Percentiles rank a stretch among this genome's conserved stretches.
phyloP scores from a whole-genome alignment of 192 early-diverging fungal species.

The Backusella sp. region DNA sequence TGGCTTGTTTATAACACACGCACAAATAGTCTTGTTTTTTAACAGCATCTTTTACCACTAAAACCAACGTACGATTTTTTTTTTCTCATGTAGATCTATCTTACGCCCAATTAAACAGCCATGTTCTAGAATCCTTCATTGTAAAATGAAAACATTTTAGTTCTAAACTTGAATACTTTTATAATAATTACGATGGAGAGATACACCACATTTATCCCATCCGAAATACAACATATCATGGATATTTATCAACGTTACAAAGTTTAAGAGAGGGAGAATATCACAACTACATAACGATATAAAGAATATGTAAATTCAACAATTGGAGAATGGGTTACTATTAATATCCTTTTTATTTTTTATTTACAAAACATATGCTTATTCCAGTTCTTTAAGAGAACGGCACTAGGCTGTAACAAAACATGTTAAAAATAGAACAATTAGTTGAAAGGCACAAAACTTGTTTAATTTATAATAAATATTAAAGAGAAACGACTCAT shows the following conservation, averaged over 20 bases:
- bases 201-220: too few relatives aligned
- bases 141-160: neutral
- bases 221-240: too few relatives aligned
- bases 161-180: neutral
- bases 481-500: neutral
- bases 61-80: neutral
- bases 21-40: neutral
- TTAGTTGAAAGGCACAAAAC: neutral
- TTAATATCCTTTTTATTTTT: neutral
- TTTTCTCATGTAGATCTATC: neutral
- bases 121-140: neutral
- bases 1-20: neutral
- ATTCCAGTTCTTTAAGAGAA: too few relatives aligned
- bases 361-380: neutral
- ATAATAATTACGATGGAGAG: too few relatives aligned
- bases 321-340: too few relatives aligned
- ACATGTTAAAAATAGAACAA: neutral
- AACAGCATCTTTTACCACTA: neutral
- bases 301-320: too few relatives aligned
- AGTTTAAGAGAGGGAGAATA: neutral
- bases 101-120: neutral
- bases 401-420: neutral
- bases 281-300: neutral
- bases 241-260: neutral
- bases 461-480: neutral